phyloP scores from a whole-genome alignment of 2,329 filamentous ascomycete species.

The Aspergillus floridensis region DNA sequence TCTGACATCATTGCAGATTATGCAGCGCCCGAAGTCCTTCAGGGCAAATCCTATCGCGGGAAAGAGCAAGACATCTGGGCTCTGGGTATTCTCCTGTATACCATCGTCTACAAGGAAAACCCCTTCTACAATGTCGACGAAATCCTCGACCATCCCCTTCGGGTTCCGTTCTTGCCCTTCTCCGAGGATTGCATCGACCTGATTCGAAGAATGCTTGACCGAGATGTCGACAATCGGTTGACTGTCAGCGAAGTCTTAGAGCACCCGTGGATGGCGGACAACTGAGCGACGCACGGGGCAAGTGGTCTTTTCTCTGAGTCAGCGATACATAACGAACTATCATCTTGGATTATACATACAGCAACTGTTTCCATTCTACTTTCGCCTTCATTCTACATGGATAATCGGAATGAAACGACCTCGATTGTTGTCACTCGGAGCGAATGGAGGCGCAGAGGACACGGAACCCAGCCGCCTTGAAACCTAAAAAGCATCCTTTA shows the following conservation, averaged over 20 bases:
- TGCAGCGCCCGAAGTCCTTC: constrained; percentile 94
- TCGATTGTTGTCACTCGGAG: background rate
- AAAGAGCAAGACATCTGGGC: constrained; percentile 99
- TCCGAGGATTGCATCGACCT: constrained; percentile 89
- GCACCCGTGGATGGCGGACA: constrained; percentile 69
- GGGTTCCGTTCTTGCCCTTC: constrained; percentile 67
- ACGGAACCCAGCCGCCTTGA: background rate
- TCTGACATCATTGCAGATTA: constrained; percentile 67
- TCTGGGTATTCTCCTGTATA: constrained; percentile 93
- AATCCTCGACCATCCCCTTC: constrained; percentile 94
- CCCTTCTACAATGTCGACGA: constrained; percentile 99
- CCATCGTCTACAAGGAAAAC: constrained; percentile 99
- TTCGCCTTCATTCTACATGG: background rate
- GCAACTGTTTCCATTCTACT: background rate
- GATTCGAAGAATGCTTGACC: constrained; percentile 86
- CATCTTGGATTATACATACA: background rate
- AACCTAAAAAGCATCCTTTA: background rate
- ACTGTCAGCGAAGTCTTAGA: constrained; percentile 85
- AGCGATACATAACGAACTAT: background rate
- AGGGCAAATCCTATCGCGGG: constrained; percentile 85
- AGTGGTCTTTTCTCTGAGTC: constrained; percentile 2
- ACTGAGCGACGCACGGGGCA: constrained; percentile 11
- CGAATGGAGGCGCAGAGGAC: background rate
- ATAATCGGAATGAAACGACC: background rate
- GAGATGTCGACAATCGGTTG: constrained; percentile 77